Base-by-base conservation (phyloP, 768 basidiomycete genomes). In the Neoboletus magnificus region DNA sequence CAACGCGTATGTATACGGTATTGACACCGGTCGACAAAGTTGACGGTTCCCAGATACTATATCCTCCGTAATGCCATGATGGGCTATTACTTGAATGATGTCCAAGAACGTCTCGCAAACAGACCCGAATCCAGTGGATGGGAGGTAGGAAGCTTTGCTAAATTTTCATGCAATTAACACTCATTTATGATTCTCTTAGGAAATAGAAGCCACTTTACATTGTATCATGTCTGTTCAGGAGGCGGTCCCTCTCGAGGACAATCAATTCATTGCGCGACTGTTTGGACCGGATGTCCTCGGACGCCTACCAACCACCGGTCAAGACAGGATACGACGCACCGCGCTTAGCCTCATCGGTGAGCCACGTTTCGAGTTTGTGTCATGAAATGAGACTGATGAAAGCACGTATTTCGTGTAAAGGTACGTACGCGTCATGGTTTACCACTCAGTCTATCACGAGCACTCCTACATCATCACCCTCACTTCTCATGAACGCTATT, bases 161-260 rank as follows among this genome's bases (percentile, higher is more conserved):
- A 10, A 25, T 5, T 13, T 16, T 40, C 15, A 1, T 55, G n/a
- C 13, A 1, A 15, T 37, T 10, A 3, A 27, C 29, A 49, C 55
- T 29, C 11, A 48, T 42, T 9, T 22, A 5, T 18, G 9, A n/a
- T 62, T 66, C 12, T 29, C 40, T 50, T 59, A 96, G 91, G 86
- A 91, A 56, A 80, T 93, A 37, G 95, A 98, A 71, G 89, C 89
- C 2, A 86, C 86, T 0, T 69, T 98, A 8, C 91, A 95, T 65
- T 94, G 91, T 64, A 78, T 96, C 37, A 85, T 86, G 75, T 87
- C 87, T 7, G 79, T 93, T 10, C 91, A 95, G 63, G 95, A 98
- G 76, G 92, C 93, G 1, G 78, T 95, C 27, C 85, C 84, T 3
- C 60, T 83, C 2, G 79, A 82, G 37, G 76, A 79, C 51, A 80